Base-by-base conservation (phyloP, 2,329 filamentous ascomycete genomes). In the Chrysoporthe puriensis region DNA sequence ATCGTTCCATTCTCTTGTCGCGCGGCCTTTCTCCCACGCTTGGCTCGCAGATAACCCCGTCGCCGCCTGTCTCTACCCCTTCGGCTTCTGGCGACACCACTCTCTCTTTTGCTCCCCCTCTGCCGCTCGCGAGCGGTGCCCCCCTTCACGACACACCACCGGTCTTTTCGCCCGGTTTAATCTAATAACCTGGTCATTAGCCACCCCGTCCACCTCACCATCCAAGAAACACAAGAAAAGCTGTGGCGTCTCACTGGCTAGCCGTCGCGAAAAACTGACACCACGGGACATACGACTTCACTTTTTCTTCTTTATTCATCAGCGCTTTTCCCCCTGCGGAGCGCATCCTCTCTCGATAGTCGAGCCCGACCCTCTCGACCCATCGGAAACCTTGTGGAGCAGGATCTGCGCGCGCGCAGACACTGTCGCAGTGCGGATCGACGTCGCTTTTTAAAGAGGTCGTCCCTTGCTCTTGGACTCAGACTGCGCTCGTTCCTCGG, bases 151-250 rank as follows among this genome's bases (percentile, higher is more conserved):
- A 40, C 43, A 50, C 21, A 48, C 32, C 26, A 32, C 40, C 54
- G 13, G 18, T 32, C 44, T 9, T 34, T 62, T 59, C 18, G 21
- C 54, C 56, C 46, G 42, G 43, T 9, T 63, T 42, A n/a, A 58
- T 66, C 56, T 69, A 69, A 64, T 54, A 26, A 26, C 21, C 40
- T 63, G 43, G 43, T 21, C 26, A 63, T 46, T 32, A 56, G 62
- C 54, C 54, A 32, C n/a, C 61, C 26, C 36, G n/a, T 18, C 52
- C 42, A 36, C 34, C 21, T 40, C 32, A 16, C 44, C 44, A 59
- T 52, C 44, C 42, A 43, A 64, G 59, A 34, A 56, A 34, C 60
- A 64, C 36, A 63, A 66, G 2, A 11, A 56, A 48, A 36, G 26
- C 59, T 44, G 59, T 63, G 59, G 62, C 59, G 62, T 62, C 61